Percentiles rank a stretch among this genome's conserved stretches.
Conservation (phyloP, 2,329 filamentous ascomycete genomes). For the Penicillium hesseltinei region DNA sequence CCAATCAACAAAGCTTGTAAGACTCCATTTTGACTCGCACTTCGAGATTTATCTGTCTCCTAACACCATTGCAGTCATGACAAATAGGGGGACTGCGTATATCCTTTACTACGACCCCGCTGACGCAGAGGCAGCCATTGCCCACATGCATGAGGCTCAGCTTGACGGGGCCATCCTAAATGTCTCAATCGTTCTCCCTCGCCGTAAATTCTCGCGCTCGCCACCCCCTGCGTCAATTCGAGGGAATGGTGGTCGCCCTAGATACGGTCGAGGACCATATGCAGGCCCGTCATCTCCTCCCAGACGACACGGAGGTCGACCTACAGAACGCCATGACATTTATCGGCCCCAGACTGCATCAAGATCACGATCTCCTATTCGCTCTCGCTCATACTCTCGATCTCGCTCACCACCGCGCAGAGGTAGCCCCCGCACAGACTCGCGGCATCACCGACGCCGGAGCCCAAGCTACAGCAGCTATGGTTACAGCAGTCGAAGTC, state of each 20-base stretch:
- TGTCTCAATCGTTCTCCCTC: constrained; percentile 84
- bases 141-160: constrained; percentile 98
- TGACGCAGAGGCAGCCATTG: constrained; percentile 83
- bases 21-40: constrained; percentile 23
- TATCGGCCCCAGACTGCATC: constrained; percentile 63
- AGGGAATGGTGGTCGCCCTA: constrained; percentile 55
- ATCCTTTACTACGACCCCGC: constrained; percentile 75
- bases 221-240: constrained; percentile 69
- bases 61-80: constrained; percentile 61
- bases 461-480: constrained; percentile 65
- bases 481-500: constrained; percentile 56
- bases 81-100: constrained; percentile 90
- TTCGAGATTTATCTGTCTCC: background rate
- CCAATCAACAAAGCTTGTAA: constrained; percentile 83
- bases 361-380: constrained; percentile 43
- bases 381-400: constrained; percentile 41
- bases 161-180: constrained; percentile 78
- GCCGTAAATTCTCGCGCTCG: constrained; percentile 75
- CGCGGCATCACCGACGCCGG: constrained; percentile 48
- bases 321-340: constrained; percentile 50
- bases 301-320: constrained; percentile 41
- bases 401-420: constrained; percentile 44
- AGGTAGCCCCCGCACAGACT: constrained; percentile 33
- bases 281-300: constrained; percentile 32
- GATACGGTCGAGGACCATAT: constrained; percentile 31